Evolutionary conservation across 1,139 yeast species (phyloP).

Genomic region (Geotrichum macrosporum): DNA sequence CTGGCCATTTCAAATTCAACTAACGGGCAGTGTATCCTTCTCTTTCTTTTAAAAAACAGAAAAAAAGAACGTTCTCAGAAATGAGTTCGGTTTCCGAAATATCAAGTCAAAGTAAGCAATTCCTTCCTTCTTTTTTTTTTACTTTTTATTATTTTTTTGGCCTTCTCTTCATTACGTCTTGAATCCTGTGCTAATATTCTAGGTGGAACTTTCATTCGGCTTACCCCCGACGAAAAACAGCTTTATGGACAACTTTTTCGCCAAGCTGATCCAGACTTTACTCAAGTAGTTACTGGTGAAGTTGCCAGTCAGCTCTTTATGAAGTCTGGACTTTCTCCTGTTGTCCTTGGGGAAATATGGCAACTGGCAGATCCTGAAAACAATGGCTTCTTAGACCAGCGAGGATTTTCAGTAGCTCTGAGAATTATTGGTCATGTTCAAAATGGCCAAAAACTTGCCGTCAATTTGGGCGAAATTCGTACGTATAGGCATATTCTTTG

Average conservation of each 20-base stretch:
- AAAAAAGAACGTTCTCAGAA: conserved; percentile 9
- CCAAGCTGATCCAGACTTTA: conserved; percentile 69
- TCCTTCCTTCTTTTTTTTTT: too few relatives aligned
- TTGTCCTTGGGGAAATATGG: conserved; percentile 87
- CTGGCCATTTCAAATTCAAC: background rate
- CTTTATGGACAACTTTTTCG: conserved; percentile 71
- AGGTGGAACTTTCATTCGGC: conserved; percentile 29
- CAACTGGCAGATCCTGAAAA: conserved; percentile 81
- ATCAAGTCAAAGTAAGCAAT: conserved; percentile 6
- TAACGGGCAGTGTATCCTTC: too few relatives aligned
- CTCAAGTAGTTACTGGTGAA: conserved; percentile 86
- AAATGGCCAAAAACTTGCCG: conserved; percentile 55
- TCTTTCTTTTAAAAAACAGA: background rate
- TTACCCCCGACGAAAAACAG: conserved; percentile 75
- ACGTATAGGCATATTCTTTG: conserved; percentile 13
- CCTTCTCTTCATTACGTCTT: too few relatives aligned
- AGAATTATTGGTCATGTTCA: conserved; percentile 89
- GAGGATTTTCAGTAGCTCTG: conserved; percentile 80
- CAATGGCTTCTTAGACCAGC: conserved; percentile 77
- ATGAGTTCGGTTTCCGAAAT: conserved; percentile 11
- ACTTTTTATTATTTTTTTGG: too few relatives aligned
- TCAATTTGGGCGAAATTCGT: conserved; percentile 47
- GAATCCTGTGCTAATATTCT: background rate
- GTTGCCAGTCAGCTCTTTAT: conserved; percentile 83
- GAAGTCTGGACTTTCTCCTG: conserved; percentile 77